phyloP scores from a whole-genome alignment of 352 stramenopile genomes.

The Globisporangium okanoganense region DNA sequence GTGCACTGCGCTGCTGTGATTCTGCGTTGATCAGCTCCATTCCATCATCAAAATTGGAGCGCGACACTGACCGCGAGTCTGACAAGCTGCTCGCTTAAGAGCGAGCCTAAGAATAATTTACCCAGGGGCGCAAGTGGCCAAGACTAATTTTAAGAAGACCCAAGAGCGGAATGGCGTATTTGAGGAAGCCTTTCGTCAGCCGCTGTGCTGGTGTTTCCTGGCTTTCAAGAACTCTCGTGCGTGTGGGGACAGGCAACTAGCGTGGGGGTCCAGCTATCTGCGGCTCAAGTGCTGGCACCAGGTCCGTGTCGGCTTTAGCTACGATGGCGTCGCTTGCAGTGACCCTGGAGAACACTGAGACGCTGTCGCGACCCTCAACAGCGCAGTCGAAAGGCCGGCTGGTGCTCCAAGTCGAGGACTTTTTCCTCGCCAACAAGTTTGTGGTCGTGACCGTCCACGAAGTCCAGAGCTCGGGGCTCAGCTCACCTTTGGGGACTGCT shows the following conservation, averaged over 20 bases:
- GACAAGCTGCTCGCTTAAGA: neutral
- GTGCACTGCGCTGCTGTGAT: constrained; percentile 10
- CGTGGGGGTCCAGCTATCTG: neutral
- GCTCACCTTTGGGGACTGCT: constrained; percentile 10
- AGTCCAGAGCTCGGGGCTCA: constrained; percentile 13
- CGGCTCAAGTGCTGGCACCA: neutral
- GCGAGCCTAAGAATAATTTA: constrained; percentile 2
- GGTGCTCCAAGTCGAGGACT: constrained; percentile 31
- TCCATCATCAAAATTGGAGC: neutral
- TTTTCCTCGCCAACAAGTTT: constrained; percentile 30
- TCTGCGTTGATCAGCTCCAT: neutral
- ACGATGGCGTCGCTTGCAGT: constrained; percentile 11
- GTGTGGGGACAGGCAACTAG: neutral
- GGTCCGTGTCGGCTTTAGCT: too few relatives aligned
- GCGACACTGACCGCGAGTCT: neutral
- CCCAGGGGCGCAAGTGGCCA: too few relatives aligned
- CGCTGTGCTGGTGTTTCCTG: neutral
- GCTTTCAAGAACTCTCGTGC: too few relatives aligned
- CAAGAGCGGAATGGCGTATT: neutral
- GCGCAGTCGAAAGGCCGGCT: constrained; percentile 17
- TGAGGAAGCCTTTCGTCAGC: neutral
- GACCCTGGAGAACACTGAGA: neutral
- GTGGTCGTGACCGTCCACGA: constrained; percentile 36
- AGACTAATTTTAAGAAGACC: neutral
- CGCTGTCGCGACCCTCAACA: constrained; percentile 4